phyloP scores from a whole-genome alignment of 805 yeast species.

The Saccharomycopsis babjevae region DNA sequence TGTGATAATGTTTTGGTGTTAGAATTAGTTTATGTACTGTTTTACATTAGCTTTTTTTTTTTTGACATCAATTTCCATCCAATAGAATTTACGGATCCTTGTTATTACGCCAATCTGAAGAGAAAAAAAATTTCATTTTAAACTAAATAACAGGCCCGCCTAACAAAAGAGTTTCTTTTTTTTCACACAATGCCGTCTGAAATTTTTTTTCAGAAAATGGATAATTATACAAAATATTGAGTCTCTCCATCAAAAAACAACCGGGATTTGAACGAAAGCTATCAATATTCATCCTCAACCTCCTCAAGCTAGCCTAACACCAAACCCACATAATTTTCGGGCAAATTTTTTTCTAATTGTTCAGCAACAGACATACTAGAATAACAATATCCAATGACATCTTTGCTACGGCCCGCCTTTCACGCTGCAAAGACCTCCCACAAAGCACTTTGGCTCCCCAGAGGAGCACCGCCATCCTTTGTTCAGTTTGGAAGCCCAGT shows the following conservation, averaged over 20 bases:
- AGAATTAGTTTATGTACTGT: too few relatives aligned
- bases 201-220: neutral
- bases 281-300: too few relatives aligned
- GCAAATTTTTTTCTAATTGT: too few relatives aligned
- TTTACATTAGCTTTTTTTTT: too few relatives aligned
- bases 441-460: neutral
- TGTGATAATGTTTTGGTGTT: neutral
- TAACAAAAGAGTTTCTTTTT: neutral
- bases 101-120: neutral
- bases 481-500: neutral
- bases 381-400: neutral
- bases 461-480: neutral
- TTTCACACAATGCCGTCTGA: neutral
- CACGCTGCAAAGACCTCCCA: neutral
- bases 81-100: too few relatives aligned
- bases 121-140: too few relatives aligned
- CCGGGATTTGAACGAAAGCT: too few relatives aligned
- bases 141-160: neutral
- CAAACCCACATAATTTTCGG: too few relatives aligned
- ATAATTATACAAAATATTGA: neutral
- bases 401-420: neutral
- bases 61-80: too few relatives aligned
- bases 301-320: too few relatives aligned
- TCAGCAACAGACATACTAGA: too few relatives aligned
- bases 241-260: neutral